Base-by-base conservation (phyloP, 2,329 filamentous ascomycete species). In the Apiospora kogelbergensis region DNA sequence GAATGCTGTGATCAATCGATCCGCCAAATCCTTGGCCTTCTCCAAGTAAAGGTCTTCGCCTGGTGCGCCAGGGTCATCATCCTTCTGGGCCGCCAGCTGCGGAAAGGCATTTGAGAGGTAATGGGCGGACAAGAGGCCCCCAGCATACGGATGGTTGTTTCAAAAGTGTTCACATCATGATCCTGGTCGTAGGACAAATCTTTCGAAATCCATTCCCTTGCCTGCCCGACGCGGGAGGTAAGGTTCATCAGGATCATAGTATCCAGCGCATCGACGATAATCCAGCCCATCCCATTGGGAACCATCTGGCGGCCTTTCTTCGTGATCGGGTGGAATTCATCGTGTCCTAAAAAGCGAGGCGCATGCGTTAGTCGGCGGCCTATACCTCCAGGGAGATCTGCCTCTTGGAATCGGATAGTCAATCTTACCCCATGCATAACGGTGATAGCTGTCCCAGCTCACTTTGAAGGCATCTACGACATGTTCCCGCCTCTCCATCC, bases 181-280 rank as follows among this genome's bases (percentile, higher is more conserved):
- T 98, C 87, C 80, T 97, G 94, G 70, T 98, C 91, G 82, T 97
- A 98, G 13, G 90, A 91, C 71, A 98, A 81, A 9, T 90, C 90
- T 5, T 89, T 91, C 1, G 93, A 86, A 64, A 99, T 89, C 96
- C 96, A 99, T 77, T 97, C 89, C 68, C 95, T 88, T 37, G 96
- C 95, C 76, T 97, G 90, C 45, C 90, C 87, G 46, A 99, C 86
- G 71, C 95, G 90, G 41, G 90, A 92, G 17, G 95, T 98, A 72
- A 97, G 85, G 79, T 98, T 98, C 96, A 99, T 99, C 71, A 99
- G 85, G 83, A 99, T 99, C 86, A 98, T 88, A 0, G 96, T 99
- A 80, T 99, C 96, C 72, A 99, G 84, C 15, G 95, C 90, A 82
- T 99, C 96, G 69, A 99, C 91, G 71, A 99, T 98, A 76, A 98